phyloP scores from a whole-genome alignment of 495 filamentous ascomycete species.

The Durotheca rogersii region DNA sequence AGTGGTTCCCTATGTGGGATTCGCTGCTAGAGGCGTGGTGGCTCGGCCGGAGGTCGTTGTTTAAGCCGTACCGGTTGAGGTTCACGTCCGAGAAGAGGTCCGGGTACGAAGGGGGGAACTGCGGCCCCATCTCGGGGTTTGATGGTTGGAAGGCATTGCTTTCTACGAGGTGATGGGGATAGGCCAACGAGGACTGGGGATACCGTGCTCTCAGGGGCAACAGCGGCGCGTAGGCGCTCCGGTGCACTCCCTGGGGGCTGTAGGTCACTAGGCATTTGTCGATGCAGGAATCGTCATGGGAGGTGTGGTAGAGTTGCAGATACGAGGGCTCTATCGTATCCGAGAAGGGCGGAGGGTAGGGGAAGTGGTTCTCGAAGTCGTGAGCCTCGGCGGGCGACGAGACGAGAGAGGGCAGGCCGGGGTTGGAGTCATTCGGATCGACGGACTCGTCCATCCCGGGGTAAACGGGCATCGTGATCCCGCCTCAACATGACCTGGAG shows the following conservation, averaged over 20 bases:
- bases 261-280: constrained; percentile 36
- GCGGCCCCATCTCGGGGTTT: background rate
- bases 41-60: background rate
- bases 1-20: constrained; percentile 17
- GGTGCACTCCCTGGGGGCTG: constrained; percentile 6
- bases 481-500: constrained; percentile 14
- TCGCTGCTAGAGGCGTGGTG: constrained; percentile 18
- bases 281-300: constrained; percentile 47
- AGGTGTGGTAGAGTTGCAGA: constrained; percentile 24
- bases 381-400: constrained; percentile 18
- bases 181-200: constrained; percentile 1
- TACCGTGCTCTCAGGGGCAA: constrained; percentile 9
- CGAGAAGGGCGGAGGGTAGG: constrained; percentile 5
- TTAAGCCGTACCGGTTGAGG: constrained; percentile 8
- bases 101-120: constrained; percentile 4
- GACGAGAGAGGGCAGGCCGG: constrained; percentile 4
- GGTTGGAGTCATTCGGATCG: constrained; percentile 20
- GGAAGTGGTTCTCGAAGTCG: constrained; percentile 8
- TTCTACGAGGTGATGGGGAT: constrained; percentile 10
- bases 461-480: constrained; percentile 16
- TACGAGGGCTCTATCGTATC: constrained; percentile 24
- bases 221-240: background rate
- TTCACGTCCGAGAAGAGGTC: constrained; percentile 7
- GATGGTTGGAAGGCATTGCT: constrained; percentile 15
- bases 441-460: constrained; percentile 17